Base-by-base conservation (phyloP, 306 rosid genomes). In the Sicyos edulis region DNA sequence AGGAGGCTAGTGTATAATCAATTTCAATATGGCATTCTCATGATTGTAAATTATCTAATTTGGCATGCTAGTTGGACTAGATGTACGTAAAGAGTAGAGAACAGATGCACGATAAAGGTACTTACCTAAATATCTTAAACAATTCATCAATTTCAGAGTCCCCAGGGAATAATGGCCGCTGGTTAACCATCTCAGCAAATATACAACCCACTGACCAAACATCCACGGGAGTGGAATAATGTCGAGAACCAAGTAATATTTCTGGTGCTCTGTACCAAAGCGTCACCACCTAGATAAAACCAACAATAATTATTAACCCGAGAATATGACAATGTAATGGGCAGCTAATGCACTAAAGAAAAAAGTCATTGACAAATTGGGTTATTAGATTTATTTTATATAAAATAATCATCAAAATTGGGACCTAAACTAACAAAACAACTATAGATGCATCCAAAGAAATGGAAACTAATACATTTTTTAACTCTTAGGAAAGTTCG, bases 201-300 rank as follows among this genome's bases (percentile, higher is more conserved):
- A 93, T 93, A 78, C 99, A 93, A 70, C 99, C 99, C 79, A 93
- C 99, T 4, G 99, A 93, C 99, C 99, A 93, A 66, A 93, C 88
- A 82, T 93, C 99, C 57, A 93, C 99, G 5, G 99, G 99, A 52
- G 99, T 93, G 40, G 99, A 93, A 79, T 93, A 93, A 82, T 93
- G 95, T 67, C 96, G 97, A 72, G 99, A 90, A 76, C 99, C 99
- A 73, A 93, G 99, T 84, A 93, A 82, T 84, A 93, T 91, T 81
- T 93, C 99, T 24, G 99, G 99, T 70, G 99, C 99, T 87, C 99
- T 86, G 74, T 93, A 93, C 99, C 99, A 93, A 17, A 93, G 87
- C 32, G 99, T 93, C 78, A 93, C 99, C 83, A 93, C 98, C 98
- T 92, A 83, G 26, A 79, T 17, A 67, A 54, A 77, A 72, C 73